Percentiles rank a stretch among this genome's conserved stretches.
Conservation (phyloP, 2,329 filamentous ascomycete species). For the Apiospora koreana region DNA sequence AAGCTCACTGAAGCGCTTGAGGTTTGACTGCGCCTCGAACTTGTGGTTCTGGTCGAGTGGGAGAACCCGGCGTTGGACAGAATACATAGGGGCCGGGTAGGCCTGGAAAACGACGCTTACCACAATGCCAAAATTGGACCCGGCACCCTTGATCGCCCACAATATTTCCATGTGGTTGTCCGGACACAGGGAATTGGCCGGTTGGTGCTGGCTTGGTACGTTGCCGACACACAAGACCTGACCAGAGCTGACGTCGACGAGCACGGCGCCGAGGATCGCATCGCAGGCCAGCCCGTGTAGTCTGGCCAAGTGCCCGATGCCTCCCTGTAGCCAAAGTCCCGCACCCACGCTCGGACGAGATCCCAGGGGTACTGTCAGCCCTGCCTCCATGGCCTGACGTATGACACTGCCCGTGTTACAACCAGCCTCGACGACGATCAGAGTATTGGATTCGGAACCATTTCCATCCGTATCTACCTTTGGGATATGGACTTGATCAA, state of each 20-base stretch:
- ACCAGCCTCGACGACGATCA: slow-evolving; percentile 55
- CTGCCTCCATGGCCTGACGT: slow-evolving; percentile 42
- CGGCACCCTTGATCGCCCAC: slow-evolving; percentile 61
- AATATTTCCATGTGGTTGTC: slow-evolving; percentile 53
- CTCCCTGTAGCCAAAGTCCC: slow-evolving; percentile 65
- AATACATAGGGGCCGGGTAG: slow-evolving; percentile 42
- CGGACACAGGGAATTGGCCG: slow-evolving; percentile 40
- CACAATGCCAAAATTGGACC: slow-evolving; percentile 61
- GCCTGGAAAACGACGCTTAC: slow-evolving; percentile 54
- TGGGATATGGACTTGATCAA: slow-evolving; percentile 49
- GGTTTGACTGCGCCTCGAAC: neutral
- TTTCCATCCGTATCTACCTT: slow-evolving; percentile 12
- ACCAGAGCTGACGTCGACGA: slow-evolving; percentile 53
- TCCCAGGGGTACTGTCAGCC: slow-evolving; percentile 59
- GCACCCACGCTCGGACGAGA: slow-evolving; percentile 64
- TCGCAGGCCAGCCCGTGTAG: slow-evolving; percentile 60
- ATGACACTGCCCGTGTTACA: slow-evolving; percentile 59
- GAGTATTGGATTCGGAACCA: slow-evolving; percentile 15
- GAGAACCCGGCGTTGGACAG: slow-evolving; percentile 41
- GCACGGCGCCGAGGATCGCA: slow-evolving; percentile 58
- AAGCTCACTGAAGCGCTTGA: neutral
- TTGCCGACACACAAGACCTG: slow-evolving; percentile 50
- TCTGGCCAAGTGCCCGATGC: slow-evolving; percentile 61
- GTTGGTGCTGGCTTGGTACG: slow-evolving; percentile 48
- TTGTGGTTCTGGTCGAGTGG: slow-evolving; percentile 24